Conservation (phyloP, 1,284 basidiomycete genomes). For the Gymnopus androsaceus region DNA sequence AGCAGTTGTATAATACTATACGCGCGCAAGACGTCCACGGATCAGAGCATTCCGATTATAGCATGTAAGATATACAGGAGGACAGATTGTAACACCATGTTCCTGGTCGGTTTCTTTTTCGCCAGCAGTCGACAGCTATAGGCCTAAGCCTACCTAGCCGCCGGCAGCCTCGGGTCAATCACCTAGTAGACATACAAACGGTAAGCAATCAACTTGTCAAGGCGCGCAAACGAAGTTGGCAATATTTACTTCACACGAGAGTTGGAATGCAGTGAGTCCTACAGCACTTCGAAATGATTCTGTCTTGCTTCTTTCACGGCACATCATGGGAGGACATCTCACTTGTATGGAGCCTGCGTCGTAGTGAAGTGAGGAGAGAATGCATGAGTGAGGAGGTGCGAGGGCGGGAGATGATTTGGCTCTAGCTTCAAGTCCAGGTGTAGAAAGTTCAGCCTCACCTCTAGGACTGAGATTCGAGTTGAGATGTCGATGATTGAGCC, state of each 20-base stretch:
- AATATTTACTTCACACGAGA: conserved; percentile 69
- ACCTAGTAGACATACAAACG: background rate
- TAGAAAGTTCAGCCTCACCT: too few relatives aligned
- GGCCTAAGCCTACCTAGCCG: conserved; percentile 57
- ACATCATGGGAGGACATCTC: too few relatives aligned
- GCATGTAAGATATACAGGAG: conserved; percentile 37
- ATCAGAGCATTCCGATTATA: background rate
- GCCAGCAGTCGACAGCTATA: background rate
- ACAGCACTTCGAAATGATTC: conserved; percentile 36
- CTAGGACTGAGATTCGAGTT: too few relatives aligned
- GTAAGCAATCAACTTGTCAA: conserved; percentile 57
- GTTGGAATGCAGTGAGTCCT: conserved; percentile 35
- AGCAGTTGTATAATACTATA: conserved; percentile 47
- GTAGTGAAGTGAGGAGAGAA: too few relatives aligned
- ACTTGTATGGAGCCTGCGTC: too few relatives aligned
- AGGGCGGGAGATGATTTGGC: too few relatives aligned
- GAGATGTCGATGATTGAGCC: too few relatives aligned
- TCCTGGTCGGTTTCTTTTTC: conserved; percentile 29
- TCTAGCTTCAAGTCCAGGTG: too few relatives aligned
- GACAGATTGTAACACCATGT: conserved; percentile 87
- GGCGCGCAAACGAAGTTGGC: conserved; percentile 92
- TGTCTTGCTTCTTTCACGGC: conserved; percentile 32
- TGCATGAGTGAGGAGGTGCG: too few relatives aligned
- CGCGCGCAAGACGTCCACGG: background rate
- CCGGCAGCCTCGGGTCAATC: conserved; percentile 76